phyloP scores from a whole-genome alignment of 257 asterid species.

The Solanum etuberosum region DNA sequence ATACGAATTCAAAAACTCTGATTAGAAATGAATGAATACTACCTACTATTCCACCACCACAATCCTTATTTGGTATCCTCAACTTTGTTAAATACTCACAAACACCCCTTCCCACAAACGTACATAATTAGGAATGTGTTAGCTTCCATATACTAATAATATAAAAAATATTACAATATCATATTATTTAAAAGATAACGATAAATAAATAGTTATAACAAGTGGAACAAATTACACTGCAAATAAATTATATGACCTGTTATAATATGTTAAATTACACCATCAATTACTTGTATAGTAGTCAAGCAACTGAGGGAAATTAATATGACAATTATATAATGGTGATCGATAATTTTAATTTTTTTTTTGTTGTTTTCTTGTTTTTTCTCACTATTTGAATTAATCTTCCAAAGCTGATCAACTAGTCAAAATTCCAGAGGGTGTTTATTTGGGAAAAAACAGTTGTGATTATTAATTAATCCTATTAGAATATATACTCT shows the following conservation, averaged over 20 bases:
- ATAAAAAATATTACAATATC: not conserved
- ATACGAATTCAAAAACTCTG: rapidly evolving
- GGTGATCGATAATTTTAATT: not conserved
- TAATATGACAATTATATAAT: not conserved
- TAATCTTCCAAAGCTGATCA: not conserved
- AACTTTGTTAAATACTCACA: not conserved
- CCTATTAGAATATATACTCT: no score
- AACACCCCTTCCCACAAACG: not conserved
- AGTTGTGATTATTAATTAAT: no score
- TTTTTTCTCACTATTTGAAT: not conserved
- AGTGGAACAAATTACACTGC: not conserved
- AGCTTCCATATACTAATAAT: not conserved
- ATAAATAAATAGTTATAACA: no score
- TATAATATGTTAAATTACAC: no score
- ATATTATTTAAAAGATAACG: not conserved
- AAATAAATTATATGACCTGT: no score
- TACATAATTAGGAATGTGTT: not conserved
- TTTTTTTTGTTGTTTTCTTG: not conserved
- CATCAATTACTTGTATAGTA: not conserved
- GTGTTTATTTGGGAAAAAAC: not conserved
- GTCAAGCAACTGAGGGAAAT: not conserved
- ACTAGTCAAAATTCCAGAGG: not conserved
- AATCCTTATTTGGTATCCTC: not conserved
- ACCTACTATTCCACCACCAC: not conserved
- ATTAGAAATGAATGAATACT: not conserved